Base-by-base conservation (phyloP, 108 stramenopile species). In the Aurantiochytrium sp. region DNA sequence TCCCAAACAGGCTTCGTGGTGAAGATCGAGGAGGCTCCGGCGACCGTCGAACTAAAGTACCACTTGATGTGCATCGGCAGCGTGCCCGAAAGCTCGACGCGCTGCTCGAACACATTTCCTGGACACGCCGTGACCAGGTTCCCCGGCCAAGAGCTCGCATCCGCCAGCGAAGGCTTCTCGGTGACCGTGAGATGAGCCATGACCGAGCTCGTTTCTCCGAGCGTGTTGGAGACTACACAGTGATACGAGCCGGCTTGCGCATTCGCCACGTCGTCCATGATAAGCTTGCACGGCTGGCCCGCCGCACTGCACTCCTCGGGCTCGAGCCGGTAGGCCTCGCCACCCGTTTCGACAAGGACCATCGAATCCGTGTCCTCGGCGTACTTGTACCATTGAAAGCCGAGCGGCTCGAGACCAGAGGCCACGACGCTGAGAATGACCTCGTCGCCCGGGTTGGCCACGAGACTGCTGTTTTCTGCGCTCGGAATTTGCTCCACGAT, bases 361-460 rank as follows among this genome's bases (percentile, higher is more conserved):
- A 48, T 81, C 15, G 45, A 6, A 65, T 65, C 59, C 15, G 59
- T 34, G 10, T 10, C 10, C 1, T 65, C 24, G 10, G 8, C 59
- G 19, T 65, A 65, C 59, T 65, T 65, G 59, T 65, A 65, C 73
- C 73, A 81, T 17, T 48, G 73, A 81, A 81, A 81, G 12, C 42
- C 45, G 21, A 81, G 45, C 21, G 73, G 73, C 73, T 81, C 73
- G 10, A 81, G 39, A 12, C 73, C 73, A 41, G 73, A 48, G 12
- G 73, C 73, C 24, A 21, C 45, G 10, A 81, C 73, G 45, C 42
- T 48, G 30, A 81, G 45, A n/a, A 24, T 48, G 6, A 48, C 42
- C 39, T 21, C 19, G 1, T 81, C 73, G 24, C 73, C 73, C 32
- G 73, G 73, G 2, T 81, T 81, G 8, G 59, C 34, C 1, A 34